Evolutionary conservation across 305 asterid genomes (phyloP), one percentile per base, ranked within the genome.

Genomic region (Rubia occidens): DNA sequence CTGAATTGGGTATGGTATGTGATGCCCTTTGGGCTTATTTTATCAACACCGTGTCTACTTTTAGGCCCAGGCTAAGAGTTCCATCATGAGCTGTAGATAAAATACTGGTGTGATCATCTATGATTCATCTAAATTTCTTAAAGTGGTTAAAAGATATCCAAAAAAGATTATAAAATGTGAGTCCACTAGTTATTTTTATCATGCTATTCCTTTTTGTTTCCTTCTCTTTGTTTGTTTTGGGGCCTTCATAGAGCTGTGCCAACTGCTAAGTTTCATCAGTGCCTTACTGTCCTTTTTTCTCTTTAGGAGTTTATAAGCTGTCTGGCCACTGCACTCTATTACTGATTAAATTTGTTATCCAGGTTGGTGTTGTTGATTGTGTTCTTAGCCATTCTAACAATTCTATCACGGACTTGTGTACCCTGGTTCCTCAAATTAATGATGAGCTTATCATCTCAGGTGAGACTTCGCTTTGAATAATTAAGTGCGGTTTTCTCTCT

Each of bases 361-460:
- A 94, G 99, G 96, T 85, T 91, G 95, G 89, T 91, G 84, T 76
- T 82, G 78, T 89, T 94, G 94, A 77, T 94, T 71, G 83, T 84
- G 64, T 94, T 91, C 85, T 81, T 91, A 89, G 95, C 91, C 49
- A 85, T 81, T 79, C 70, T 94, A 64, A 68, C 96, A 54, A 80
- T 94, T 76, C 78, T 89, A 78, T 81, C 96, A 37, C 81, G 97
- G 86, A 94, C 96, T 56, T 87, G 95, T 72, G 90, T 91, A 56
- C 99, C 99, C 70, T 91, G 96, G 99, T 88, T 87, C 84, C 87
- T 94, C 82, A 94, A 91, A 85, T 89, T 94, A 79, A 94, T 94
- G 99, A 89, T 89, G 81, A 91, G 97, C 82, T 82, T 94, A 81
- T 91, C 97, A 60, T 91, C 99, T 39, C 99, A 94, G 97, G 99